Base-by-base conservation (phyloP, 2,329 filamentous ascomycete genomes). In the Aspergillus alliaceus region DNA sequence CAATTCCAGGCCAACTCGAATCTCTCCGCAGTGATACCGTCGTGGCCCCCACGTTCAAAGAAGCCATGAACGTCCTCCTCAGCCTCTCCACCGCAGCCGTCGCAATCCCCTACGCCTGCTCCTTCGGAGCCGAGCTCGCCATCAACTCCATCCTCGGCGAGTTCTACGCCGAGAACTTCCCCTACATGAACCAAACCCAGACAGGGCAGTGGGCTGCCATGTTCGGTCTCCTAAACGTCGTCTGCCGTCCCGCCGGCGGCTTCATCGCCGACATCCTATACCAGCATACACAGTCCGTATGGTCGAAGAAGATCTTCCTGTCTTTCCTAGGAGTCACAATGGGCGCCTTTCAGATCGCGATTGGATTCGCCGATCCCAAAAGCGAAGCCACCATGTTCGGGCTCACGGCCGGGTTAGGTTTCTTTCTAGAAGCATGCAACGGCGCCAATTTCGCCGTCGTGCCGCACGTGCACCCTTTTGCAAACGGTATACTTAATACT, bases 371-470 rank as follows among this genome's bases (percentile, higher is more conserved):
- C 0, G 78, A 95, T 71, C 82, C 90, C 0, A 82, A 86, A 25
- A 69, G 82, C 24, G 72, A 87, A 48, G 75, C 81, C 6, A 86
- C 84, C 2, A 87, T 96, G 81, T 86, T 95, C 55, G 90, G 90
- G 1, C 84, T 96, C 6, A 78, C 96, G 8, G 87, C 88, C 1
- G 83, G 90, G 9, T 83, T 92, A 77, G 90, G 90, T 1, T 82
- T 96, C 70, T 96, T 96, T 78, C 76, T 92, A 42, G 91, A 96
- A 72, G 90, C 89, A 2, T 87, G 87, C 40, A 96, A 96, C 70
- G 93, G 93, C 0, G 87, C 90, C 39, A 95, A 90, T 76, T 96
- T 95, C 74, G 86, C 90, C 0, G 82, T 96, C 6, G 88, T 96
- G 24, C 91, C 92, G 3, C 93, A 96, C 70, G 88, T 96, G 1